Percentiles rank a stretch among this genome's conserved stretches.
phyloP scores from a whole-genome alignment of 495 filamentous ascomycete genomes.

The Aspergillus campestris region DNA sequence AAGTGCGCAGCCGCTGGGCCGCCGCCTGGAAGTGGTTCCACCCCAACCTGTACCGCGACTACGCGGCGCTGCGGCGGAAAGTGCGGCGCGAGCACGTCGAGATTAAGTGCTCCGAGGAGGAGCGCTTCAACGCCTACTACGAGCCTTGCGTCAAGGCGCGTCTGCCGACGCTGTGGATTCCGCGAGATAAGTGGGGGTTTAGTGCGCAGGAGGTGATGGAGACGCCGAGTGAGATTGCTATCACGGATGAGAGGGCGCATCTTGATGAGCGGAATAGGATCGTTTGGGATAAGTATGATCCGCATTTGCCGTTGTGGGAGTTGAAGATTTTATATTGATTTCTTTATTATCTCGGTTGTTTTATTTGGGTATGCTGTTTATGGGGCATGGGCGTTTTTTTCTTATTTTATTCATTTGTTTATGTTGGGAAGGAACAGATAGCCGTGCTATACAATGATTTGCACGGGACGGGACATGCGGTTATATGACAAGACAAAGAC shows the following conservation, averaged over 20 bases:
- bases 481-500: neutral
- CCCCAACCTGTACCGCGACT: slow-evolving; percentile 67
- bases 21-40: slow-evolving; percentile 62
- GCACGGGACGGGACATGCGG: too few relatives aligned
- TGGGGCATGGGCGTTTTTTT: too few relatives aligned
- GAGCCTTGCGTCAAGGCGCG: slow-evolving; percentile 56
- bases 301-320: slow-evolving; percentile 31
- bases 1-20: slow-evolving; percentile 3
- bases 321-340: slow-evolving; percentile 31
- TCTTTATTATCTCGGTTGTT: neutral
- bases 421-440: too few relatives aligned
- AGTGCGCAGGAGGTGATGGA: slow-evolving; percentile 54
- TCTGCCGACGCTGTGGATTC: slow-evolving; percentile 61
- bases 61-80: slow-evolving; percentile 56
- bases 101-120: slow-evolving; percentile 45
- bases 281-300: slow-evolving; percentile 46
- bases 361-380: neutral
- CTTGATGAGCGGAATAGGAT: slow-evolving; percentile 55
- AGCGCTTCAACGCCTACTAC: slow-evolving; percentile 51
- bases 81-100: slow-evolving; percentile 52
- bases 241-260: slow-evolving; percentile 58
- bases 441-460: too few relatives aligned
- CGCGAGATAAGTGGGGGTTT: slow-evolving; percentile 56
- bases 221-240: slow-evolving; percentile 39
- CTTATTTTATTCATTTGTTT: too few relatives aligned